Conservation (phyloP, 2,329 filamentous ascomycete species). For the Neoarthrinium moseri region DNA sequence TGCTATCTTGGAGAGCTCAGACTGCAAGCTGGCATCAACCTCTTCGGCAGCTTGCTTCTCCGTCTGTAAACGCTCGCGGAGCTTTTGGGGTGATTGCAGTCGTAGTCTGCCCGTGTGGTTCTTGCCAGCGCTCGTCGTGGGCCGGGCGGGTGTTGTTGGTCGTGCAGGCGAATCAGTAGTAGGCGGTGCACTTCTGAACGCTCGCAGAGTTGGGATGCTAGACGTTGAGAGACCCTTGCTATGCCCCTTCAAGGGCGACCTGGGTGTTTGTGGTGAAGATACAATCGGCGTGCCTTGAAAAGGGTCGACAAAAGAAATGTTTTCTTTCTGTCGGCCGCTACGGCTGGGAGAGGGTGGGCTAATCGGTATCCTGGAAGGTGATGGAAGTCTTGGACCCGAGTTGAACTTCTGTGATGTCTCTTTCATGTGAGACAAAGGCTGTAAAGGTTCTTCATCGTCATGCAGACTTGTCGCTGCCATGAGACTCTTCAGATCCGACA, state of each 20-base stretch:
- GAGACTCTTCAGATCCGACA: conserved; percentile 78
- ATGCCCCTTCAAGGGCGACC: conserved; percentile 32
- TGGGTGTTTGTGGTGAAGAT: conserved; percentile 16
- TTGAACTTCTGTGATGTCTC: conserved; percentile 57
- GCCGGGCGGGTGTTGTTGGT: conserved; percentile 23
- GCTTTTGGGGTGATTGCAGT: conserved; percentile 69
- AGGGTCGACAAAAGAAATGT: conserved; percentile 26
- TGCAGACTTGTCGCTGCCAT: conserved; percentile 60
- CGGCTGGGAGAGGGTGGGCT: conserved; percentile 43
- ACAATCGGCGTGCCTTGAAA: conserved; percentile 15
- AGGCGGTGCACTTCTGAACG: conserved; percentile 17
- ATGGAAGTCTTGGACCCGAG: conserved; percentile 44
- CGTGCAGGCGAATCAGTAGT: conserved; percentile 10
- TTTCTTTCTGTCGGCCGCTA: conserved; percentile 51
- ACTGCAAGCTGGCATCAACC: conserved; percentile 67
- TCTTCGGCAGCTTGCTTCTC: conserved; percentile 75
- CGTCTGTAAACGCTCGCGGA: conserved; percentile 80
- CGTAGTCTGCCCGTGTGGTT: conserved; percentile 55
- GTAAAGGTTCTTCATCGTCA: conserved; percentile 35
- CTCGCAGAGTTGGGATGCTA: conserved; percentile 51
- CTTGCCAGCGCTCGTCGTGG: conserved; percentile 38
- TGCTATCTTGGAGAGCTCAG: conserved; percentile 76
- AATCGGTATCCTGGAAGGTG: conserved; percentile 51
- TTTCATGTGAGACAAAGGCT: conserved; percentile 52
- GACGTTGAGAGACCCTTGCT: conserved; percentile 51